Evolutionary conservation across 352 stramenopile genomes (phyloP), one percentile per base, ranked within the genome.

Genomic region (Pythium sukuiense): DNA sequence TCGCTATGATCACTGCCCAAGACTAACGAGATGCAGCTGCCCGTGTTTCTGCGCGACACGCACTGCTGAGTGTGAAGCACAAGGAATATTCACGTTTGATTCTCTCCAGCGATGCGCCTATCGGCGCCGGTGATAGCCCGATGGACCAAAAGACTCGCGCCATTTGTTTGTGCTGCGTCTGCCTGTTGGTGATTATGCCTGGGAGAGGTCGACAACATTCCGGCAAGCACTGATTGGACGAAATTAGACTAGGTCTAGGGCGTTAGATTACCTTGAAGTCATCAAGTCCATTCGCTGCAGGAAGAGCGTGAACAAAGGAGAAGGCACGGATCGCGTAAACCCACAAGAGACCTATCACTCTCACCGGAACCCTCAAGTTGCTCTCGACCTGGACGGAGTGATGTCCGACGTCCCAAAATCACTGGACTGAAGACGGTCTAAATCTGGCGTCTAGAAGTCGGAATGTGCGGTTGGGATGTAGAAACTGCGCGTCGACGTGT

Each of bases 251-350:
- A 29, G 61, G 61, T 52, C 6, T 61, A 56, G 61, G 61, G 52
- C 49, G 12, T 7, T 13, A 7, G 61, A 61, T 67, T 67, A 67
- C 50, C 52, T 67, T 67, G 53, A 67, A 67, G 61, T 67, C 61
- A 43, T 55, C 27, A 43, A 61, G 53, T 13, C 61, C 61, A 61
- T 32, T 67, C 61, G 57, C 61, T 67, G 39, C 30, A 48, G 39
- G 26, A 35, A 24, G 20, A 27, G 37, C 61, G 61, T 67, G 61
- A 67, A 67, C 61, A 67, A 61, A 5, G 29, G 11, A 56, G 16
- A n/a, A 7, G 61, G 46, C 56, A 54, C 30, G 52, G 60, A 61
- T 46, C 37, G 35, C 61, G 61, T 67, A 67, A 67, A 61, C 61
- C 26, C 37, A 18, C 3, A 16, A 3, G 5, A 5, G 43, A 27